Percentiles rank a stretch among this genome's conserved stretches.
Conservation (phyloP, 805 yeast genomes). For the Nakazawaea ernobii region DNA sequence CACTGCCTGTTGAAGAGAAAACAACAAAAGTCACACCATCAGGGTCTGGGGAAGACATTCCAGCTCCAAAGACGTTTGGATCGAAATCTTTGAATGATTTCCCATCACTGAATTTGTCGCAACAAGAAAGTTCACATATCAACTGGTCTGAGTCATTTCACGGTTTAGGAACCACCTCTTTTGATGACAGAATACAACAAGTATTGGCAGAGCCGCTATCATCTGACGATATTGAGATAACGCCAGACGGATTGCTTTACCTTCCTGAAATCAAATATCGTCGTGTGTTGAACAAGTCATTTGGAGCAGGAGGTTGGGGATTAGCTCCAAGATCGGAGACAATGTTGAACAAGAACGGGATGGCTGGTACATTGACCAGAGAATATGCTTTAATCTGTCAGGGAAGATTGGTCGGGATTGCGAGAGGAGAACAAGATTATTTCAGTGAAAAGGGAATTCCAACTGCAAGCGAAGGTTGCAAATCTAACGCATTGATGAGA, state of each 20-base stretch:
- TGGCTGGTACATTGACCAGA: constrained; percentile 55
- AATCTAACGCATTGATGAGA: constrained; percentile 93
- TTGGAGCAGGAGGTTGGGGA: constrained; percentile 99
- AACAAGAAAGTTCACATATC: constrained; percentile 13
- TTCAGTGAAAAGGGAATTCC: constrained; percentile 83
- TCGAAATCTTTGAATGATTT: background rate
- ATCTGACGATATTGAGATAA: constrained; percentile 78
- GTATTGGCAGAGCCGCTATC: constrained; percentile 59
- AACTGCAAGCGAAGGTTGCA: constrained; percentile 96
- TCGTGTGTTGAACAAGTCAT: constrained; percentile 79
- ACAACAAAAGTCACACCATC: background rate
- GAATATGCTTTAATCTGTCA: constrained; percentile 86
- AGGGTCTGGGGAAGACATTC: background rate
- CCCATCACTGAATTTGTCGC: constrained; percentile 1
- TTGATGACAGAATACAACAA: constrained; percentile 52
- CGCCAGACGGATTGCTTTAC: constrained; percentile 90
- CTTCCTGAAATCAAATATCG: constrained; percentile 95
- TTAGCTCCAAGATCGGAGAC: constrained; percentile 90
- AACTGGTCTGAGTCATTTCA: constrained; percentile 88
- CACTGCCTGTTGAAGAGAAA: background rate
- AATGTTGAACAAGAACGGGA: constrained; percentile 56
- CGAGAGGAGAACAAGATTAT: constrained; percentile 94
- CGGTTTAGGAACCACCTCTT: constrained; percentile 81
- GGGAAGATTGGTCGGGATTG: constrained; percentile 84
- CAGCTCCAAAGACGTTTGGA: background rate